Base-by-base conservation (phyloP, 2,329 filamentous ascomycete genomes). In the Aureobasidium sp. region DNA sequence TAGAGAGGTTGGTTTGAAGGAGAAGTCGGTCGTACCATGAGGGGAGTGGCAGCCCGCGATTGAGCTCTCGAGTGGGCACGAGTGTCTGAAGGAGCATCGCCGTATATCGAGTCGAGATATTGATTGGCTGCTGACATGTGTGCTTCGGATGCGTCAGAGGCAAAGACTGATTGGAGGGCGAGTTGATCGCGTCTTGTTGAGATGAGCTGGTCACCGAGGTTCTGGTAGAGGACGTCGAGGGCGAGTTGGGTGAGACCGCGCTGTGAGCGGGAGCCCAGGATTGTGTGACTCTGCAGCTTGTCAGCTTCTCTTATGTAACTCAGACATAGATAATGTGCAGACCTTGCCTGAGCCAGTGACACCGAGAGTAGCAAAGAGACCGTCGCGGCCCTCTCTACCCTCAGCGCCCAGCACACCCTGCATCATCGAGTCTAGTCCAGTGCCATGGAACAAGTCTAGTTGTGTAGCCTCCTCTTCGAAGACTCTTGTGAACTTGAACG, bases 271-370 rank as follows among this genome's bases (percentile, higher is more conserved):
- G 93, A 97, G 64, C 96, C 96, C 20, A 99, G 87, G 67, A 98
- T 97, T 0, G 96, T 99, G 78, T 99, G 95, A 69, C 93, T 97
- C 95, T 98, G 75, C 25, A 38, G 11, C 53, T 10, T 31, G 36
- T 68, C 48, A 66, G 66, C 27, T n/a, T 40, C 31, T 38, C 2
- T 13, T 20, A 16, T 29, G 67, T 42, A 16, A n/a, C n/a, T 42
- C 29, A 53, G 4, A 23, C 50, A 15, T 40, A 1, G 36, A 29
- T 25, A n/a, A 53, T 33, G 33, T 10, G 7, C 61, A 53, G 74
- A 97, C 95, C 90, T 99, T 99, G 78, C 96, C 96, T 58, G 95
- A 98, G 16, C 96, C 96, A 10, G 95, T 98, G 50, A 98, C 94
- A 20, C 96, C 96, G 66, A 99, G 80, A 9, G 96, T 98, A 36